phyloP scores from a whole-genome alignment of 2,329 filamentous ascomycete species.

The Rutstroemia sp. region DNA sequence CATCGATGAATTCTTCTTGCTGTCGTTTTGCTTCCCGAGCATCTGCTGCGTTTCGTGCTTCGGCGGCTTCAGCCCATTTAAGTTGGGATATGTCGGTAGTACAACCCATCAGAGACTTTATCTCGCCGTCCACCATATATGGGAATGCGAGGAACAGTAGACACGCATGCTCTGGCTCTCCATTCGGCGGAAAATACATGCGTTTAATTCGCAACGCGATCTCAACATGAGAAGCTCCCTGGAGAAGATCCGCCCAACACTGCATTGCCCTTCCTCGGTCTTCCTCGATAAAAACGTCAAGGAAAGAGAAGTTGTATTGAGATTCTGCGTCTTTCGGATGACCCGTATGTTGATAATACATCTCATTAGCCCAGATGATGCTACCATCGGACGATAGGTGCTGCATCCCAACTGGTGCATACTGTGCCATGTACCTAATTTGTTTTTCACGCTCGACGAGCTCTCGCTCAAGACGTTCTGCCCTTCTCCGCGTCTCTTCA shows the following conservation, averaged over 20 bases:
- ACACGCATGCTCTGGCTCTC: conserved; percentile 22
- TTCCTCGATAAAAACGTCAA: conserved; percentile 20
- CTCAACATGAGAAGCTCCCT: conserved; percentile 19
- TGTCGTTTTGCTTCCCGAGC: conserved; percentile 56
- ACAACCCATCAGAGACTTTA: conserved; percentile 23
- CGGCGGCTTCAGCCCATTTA: conserved; percentile 23
- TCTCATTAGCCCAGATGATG: conserved; percentile 24
- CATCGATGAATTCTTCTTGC: conserved; percentile 78
- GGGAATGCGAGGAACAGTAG: conserved; percentile 18
- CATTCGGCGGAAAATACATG: conserved; percentile 22
- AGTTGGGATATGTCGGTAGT: conserved; percentile 25
- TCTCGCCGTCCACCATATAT: conserved; percentile 18
- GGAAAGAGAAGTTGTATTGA: conserved; percentile 17
- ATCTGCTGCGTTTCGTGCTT: conserved; percentile 40
- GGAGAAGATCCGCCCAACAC: conserved; percentile 17
- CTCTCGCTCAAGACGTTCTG: conserved; percentile 9
- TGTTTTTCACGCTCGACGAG: conserved; percentile 13
- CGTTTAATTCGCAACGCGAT: conserved; percentile 20
- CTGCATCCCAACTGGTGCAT: conserved; percentile 25
- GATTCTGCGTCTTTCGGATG: conserved; percentile 12
- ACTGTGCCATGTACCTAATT: conserved; percentile 25
- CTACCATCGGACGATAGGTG: conserved; percentile 20
- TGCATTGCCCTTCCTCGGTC: conserved; percentile 15
- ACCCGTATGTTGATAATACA: conserved; percentile 21
- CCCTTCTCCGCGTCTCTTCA: conserved; percentile 13